Evolutionary conservation across 176 grass and related monocot species (phyloP).

Genomic region (Panicum miliaceum): DNA sequence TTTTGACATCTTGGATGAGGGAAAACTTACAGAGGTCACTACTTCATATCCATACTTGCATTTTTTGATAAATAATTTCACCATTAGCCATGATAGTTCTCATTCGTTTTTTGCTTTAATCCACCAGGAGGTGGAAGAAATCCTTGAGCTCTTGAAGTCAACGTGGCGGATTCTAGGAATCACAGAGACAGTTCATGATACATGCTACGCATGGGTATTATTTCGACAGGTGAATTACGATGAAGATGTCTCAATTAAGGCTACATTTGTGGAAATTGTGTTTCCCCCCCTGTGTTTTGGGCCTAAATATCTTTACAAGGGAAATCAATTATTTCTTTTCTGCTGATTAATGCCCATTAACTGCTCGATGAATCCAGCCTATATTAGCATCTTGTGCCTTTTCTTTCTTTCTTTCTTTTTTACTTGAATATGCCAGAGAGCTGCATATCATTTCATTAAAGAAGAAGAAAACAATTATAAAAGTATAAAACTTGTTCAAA

Average conservation of each 20-base stretch:
- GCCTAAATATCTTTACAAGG: conserved; percentile 26
- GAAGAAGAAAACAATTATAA: background rate
- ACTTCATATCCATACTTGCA: conserved; percentile 33
- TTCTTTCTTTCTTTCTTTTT: background rate
- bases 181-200: conserved; percentile 91
- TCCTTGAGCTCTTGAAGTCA: conserved; percentile 90
- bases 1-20: conserved; percentile 95
- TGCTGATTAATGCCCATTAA: background rate
- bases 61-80: conserved; percentile 17
- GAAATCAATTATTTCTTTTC: conserved; percentile 1
- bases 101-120: conserved; percentile 46
- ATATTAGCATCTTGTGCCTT: conserved; percentile 34
- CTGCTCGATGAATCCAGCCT: background rate
- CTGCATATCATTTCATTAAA: background rate
- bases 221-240: conserved; percentile 84
- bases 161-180: conserved; percentile 97
- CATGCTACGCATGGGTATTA: conserved; percentile 98
- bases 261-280: conserved; percentile 30
- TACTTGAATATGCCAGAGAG: background rate
- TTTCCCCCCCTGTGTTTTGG: background rate
- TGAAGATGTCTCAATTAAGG: conserved; percentile 11
- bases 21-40: conserved; percentile 88
- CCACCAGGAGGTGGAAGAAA: conserved; percentile 94
- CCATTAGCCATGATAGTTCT: conserved; percentile 31
- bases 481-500: background rate